Percentiles rank a stretch among this genome's conserved stretches.
phyloP scores from a whole-genome alignment of 208 protist species.

The Angomonas deanei region DNA sequence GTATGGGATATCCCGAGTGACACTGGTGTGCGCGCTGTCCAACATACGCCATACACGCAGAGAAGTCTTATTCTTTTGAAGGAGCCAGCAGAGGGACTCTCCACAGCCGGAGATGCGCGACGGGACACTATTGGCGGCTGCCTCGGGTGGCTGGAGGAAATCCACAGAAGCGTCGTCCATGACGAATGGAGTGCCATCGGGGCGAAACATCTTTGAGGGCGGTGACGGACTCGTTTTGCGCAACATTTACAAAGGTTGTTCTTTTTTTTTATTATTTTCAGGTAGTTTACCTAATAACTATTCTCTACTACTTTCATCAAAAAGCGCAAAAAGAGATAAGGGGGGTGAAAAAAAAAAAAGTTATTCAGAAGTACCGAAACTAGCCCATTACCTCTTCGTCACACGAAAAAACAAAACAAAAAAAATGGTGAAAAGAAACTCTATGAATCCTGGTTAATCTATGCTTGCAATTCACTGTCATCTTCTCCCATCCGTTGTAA shows the following conservation, averaged over 20 bases:
- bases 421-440: neutral
- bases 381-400: too few species aligned
- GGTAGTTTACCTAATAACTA: too few species aligned
- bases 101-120: slow-evolving; percentile 64
- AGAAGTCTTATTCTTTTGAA: slow-evolving; percentile 59
- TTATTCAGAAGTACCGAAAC: neutral
- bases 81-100: slow-evolving; percentile 66
- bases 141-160: neutral
- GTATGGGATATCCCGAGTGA: slow-evolving; percentile 57
- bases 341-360: neutral
- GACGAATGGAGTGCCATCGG: neutral
- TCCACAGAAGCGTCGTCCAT: slow-evolving; percentile 3
- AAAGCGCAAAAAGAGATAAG: too few species aligned
- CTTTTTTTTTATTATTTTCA: neutral
- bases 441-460: slow-evolving; percentile 8
- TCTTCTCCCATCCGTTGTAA: slow-evolving; percentile 61
- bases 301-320: too few species aligned
- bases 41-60: slow-evolving; percentile 65
- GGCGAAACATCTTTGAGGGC: neutral
- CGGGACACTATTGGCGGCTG: slow-evolving; percentile 6
- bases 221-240: too few species aligned
- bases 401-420: slow-evolving; percentile 6
- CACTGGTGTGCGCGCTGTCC: slow-evolving; percentile 1
- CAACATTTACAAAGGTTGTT: too few species aligned
- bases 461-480: slow-evolving; percentile 20